Conservation (phyloP, 2,329 filamentous ascomycete species). For the Clarireedia hainanense region DNA sequence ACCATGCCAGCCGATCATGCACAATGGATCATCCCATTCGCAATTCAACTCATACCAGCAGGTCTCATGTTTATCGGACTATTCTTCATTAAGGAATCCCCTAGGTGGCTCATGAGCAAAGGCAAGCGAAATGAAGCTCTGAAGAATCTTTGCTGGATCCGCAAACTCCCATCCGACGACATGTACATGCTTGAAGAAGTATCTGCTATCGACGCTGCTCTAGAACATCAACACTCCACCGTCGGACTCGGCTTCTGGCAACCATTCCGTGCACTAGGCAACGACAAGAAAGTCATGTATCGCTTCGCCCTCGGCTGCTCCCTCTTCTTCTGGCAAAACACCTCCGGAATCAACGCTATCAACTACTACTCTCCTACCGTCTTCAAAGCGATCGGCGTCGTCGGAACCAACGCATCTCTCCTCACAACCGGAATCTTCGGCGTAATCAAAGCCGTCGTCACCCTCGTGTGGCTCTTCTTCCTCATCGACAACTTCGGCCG, state of each 20-base stretch:
- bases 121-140: conserved; percentile 11
- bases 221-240: conserved; percentile 54
- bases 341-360: conserved; percentile 22
- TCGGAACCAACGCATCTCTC: conserved; percentile 17
- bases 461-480: conserved; percentile 43
- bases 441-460: conserved; percentile 18
- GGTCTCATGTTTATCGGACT: conserved; percentile 31
- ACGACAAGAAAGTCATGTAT: conserved; percentile 35
- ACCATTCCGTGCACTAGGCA: conserved; percentile 41
- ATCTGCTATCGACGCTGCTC: conserved; percentile 58
- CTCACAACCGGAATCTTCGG: conserved; percentile 23
- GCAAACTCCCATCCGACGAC: conserved; percentile 47
- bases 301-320: conserved; percentile 65
- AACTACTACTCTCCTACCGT: conserved; percentile 24
- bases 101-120: conserved; percentile 35
- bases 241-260: conserved; percentile 70
- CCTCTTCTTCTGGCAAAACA: conserved; percentile 33
- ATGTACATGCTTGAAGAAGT: conserved; percentile 68
- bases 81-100: conserved; percentile 62
- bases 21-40: conserved; percentile 31
- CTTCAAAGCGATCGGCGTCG: conserved; percentile 20
- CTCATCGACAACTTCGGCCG: conserved; percentile 52
- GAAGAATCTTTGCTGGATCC: conserved; percentile 53
- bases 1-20: conserved; percentile 20
- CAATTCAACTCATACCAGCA: conserved; percentile 30